Conservation (phyloP, 192 early-diverging fungal genomes). For the Rhizophagus clarus region DNA sequence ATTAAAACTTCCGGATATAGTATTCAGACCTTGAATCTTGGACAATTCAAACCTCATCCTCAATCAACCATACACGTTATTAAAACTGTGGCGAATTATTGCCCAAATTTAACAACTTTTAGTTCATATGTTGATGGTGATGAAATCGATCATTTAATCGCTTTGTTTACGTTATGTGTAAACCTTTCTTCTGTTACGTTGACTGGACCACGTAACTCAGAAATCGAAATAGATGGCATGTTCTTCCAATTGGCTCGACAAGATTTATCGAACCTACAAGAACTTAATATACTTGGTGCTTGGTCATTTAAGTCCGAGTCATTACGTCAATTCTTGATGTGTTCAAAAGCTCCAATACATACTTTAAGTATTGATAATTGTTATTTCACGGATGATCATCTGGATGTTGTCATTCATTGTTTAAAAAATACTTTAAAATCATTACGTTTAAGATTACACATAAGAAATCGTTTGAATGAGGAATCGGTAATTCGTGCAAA, state of each 20-base stretch:
- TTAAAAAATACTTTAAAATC: background rate
- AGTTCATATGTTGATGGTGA: background rate
- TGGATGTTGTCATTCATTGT: background rate
- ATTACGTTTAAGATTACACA: background rate
- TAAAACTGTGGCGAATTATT: slow-evolving; percentile 5
- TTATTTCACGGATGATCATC: slow-evolving; percentile 10
- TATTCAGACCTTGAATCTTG: slow-evolving; percentile 10
- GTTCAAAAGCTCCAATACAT: background rate
- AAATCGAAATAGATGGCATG: background rate
- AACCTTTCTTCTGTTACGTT: slow-evolving; percentile 7
- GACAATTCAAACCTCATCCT: background rate
- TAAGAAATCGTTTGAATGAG: slow-evolving; percentile 1
- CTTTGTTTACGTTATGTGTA: background rate
- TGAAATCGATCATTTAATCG: background rate
- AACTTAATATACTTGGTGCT: background rate
- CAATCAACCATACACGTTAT: background rate
- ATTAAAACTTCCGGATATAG: background rate
- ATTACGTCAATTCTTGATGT: background rate
- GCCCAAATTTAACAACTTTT: slow-evolving; percentile 3
- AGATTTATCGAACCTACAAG: background rate
- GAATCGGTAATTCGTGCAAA: background rate
- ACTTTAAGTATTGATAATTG: background rate
- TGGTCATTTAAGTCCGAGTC: background rate
- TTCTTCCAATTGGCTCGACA: background rate
- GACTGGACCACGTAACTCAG: background rate